Evolutionary conservation across 2,329 filamentous ascomycete genomes (phyloP), one percentile per base, ranked within the genome.

Genomic region (Coniochaeta ligniaria): DNA sequence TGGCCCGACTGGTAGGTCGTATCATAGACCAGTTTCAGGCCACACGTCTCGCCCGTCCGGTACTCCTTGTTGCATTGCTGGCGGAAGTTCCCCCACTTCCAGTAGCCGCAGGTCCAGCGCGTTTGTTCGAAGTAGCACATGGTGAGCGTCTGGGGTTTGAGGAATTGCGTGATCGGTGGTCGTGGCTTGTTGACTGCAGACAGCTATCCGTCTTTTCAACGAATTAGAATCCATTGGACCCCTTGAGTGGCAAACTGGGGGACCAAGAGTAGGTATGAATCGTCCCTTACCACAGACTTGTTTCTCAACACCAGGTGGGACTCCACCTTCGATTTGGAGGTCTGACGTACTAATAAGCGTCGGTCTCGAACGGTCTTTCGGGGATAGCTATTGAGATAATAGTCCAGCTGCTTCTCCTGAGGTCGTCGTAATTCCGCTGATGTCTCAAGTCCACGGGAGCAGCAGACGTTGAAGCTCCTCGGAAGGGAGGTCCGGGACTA

Each of bases 111-210:
- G 61, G 76, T 76, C 83, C 90, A 96, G 68, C 86, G 84, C 74
- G 89, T 92, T 76, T 94, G 90, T 71, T 97, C 92, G 81, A 93
- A 98, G 82, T 95, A 97, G 80, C 94, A 97, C 94, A 98, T 96
- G 68, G 72, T 81, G 20, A 22, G 24, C 6, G 31, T 43, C 20
- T 35, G 33, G 54, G 7, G 31, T 6, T 36, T n/a, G 47, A 28
- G 47, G 26, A 11, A 6, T 52, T 52, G 14, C 47, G 22, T 31
- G 47, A 14, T 14, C 43, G 43, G 20, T 22, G 2, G 47, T 28
- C 16, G 28, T 2, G 2, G 12, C 47, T 31, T 52, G 47, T n/a
- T 26, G 47, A 31, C 47, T 28, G 56, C 20, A 43, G 56, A 43
- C n/a, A 12, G 24, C 8, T 52, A 6, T 52, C 5, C 14, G 24